A percentile compares a stretch with the other conserved stretches of the same genome.
Evolutionary conservation across 192 early-diverging fungal species (phyloP).

Genomic region (Funneliformis geosporum): DNA sequence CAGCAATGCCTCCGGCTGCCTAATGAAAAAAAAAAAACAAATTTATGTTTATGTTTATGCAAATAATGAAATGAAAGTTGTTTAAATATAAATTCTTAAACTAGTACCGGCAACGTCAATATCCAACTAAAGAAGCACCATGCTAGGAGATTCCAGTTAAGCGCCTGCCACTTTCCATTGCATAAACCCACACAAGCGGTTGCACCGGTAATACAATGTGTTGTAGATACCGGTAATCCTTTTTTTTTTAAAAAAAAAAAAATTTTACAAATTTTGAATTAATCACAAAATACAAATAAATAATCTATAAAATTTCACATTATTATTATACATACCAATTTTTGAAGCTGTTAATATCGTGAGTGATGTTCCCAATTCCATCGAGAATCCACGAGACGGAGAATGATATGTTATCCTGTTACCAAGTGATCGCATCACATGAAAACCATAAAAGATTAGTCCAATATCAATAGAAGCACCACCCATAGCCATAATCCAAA

Average conservation of each 20-base stretch:
- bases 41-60: too few relatives aligned
- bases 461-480: constrained; percentile 78
- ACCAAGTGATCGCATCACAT: constrained; percentile 75
- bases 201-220: constrained; percentile 86
- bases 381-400: constrained; percentile 79
- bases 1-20: too few relatives aligned
- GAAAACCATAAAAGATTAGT: constrained; percentile 70
- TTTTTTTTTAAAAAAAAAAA: too few relatives aligned
- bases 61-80: too few relatives aligned
- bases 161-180: constrained; percentile 54
- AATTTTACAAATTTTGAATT: too few relatives aligned
- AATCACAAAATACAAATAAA: too few relatives aligned
- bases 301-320: too few relatives aligned
- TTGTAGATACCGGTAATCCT: constrained; percentile 74
- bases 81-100: too few relatives aligned
- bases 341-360: constrained; percentile 82
- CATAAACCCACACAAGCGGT: constrained; percentile 70
- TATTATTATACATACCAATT: constrained; percentile 50
- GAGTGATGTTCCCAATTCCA: constrained; percentile 76
- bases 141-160: constrained; percentile 64
- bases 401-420: constrained; percentile 85
- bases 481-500: constrained; percentile 31
- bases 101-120: too few relatives aligned
- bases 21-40: too few relatives aligned
- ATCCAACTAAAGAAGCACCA: background rate